phyloP scores from a whole-genome alignment of 345 rosid genomes.

The Gossypioides kirkii region DNA sequence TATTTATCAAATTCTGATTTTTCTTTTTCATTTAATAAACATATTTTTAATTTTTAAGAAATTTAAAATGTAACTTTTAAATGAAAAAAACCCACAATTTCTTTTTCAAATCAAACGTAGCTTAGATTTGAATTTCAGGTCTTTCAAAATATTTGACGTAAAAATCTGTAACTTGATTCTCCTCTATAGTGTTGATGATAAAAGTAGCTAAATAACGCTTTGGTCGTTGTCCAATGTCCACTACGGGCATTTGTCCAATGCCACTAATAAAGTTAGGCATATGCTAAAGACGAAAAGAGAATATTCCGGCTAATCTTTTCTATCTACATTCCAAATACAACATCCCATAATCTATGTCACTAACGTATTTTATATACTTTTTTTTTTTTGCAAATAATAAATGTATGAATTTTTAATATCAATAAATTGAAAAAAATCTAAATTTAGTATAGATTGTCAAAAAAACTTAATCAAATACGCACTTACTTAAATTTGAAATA shows the following conservation, averaged over 20 bases:
- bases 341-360: background rate
- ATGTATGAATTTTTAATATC: no score
- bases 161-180: background rate
- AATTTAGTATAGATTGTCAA: no score
- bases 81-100: no score
- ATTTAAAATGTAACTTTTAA: no score
- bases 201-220: no score
- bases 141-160: background rate
- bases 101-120: no score
- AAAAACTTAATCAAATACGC: no score
- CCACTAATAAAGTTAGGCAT: background rate
- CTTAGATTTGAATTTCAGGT: background rate
- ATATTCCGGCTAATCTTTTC: background rate
- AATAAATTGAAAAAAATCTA: no score
- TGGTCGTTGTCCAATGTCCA: background rate
- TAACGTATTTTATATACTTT: background rate
- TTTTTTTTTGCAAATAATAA: background rate
- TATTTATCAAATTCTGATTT: no score
- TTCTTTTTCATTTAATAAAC: no score
- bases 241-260: background rate
- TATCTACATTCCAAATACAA: background rate
- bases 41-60: no score
- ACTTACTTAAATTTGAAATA: no score
- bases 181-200: background rate
- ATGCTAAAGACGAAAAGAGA: background rate